Evolutionary conservation across 768 basidiomycete species (phyloP).

Genomic region (Naganishia antarctica): DNA sequence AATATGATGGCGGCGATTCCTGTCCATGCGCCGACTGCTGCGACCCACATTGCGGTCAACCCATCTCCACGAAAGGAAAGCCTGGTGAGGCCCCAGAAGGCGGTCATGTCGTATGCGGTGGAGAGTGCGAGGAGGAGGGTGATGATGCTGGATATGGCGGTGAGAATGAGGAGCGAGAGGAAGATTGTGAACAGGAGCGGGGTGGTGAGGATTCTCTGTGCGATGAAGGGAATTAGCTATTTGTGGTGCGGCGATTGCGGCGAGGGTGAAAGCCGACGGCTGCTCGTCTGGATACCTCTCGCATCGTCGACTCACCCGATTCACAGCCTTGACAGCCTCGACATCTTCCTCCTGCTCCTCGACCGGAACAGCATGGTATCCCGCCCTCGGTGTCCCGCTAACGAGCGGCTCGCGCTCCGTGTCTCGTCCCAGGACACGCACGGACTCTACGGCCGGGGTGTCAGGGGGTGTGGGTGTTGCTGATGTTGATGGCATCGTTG

Average conservation of each 20-base stretch:
- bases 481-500: not conserved
- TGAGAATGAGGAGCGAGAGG: constrained; percentile 38
- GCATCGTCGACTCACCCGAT: not conserved
- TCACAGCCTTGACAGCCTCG: not conserved
- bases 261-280: not conserved
- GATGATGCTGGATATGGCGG: constrained; percentile 35
- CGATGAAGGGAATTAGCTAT: not conserved
- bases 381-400: not conserved
- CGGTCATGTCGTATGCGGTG: constrained; percentile 37
- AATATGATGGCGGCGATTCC: constrained; percentile 44
- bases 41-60: constrained; percentile 45
- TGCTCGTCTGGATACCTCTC: too few relatives aligned
- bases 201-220: constrained; percentile 44
- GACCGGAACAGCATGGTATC: not conserved
- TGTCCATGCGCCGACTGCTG: constrained; percentile 44
- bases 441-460: not conserved
- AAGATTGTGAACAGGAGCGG: constrained; percentile 34
- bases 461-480: not conserved
- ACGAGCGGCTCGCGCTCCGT: not conserved
- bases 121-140: constrained; percentile 42
- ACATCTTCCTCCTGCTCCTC: not conserved
- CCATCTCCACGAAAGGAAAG: constrained; percentile 39
- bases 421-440: not conserved
- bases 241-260: not conserved
- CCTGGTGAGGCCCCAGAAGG: constrained; percentile 31